Evolutionary conservation across 306 rosid genomes (phyloP), one percentile per base, ranked within the genome.

Genomic region (Lathyrus aphaca): DNA sequence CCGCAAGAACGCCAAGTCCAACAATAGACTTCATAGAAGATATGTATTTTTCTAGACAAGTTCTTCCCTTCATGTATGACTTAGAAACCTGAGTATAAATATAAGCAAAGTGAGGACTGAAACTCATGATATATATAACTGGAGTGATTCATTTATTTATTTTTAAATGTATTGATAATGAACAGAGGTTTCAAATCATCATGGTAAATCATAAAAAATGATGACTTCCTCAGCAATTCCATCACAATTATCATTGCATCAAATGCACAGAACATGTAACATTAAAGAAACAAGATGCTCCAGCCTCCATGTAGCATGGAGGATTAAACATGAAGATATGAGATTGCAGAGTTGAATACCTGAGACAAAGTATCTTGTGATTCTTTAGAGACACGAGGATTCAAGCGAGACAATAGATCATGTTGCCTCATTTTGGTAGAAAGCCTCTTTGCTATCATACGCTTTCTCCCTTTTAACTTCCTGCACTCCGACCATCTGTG

Each of bases 391-490:
- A 86, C 78, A 18, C n/a, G 87, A 18, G 84, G 71, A 71, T 58
- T 75, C 81, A 91, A 69, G 74, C 91, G 96, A 80, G 92, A 86
- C 64, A 85, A 23, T 17, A 91, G 74, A 71, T 84, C 89, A 15
- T 79, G 82, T 69, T 86, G 92, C 74, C 86, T 85, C 89, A 83
- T 77, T 48, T 88, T 92, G 1, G 88, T 49, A 49, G 19, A 49
- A 49, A 49, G 56, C 9, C 16, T 49, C 6, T 18, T 18, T 5
- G 27, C 27, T 65, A 75, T 80, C 21, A 64, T 57, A 66, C 85
- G 70, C 78, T 85, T 91, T 69, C 74, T 86, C 55, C 82, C 91
- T 72, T 85, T 85, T 43, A 53, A 21, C 63, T 88, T 88, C 78
- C 69, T 78, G 71, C 84, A 80, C 13, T 56, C 80, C 17, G 95